Evolutionary conservation across 2,329 filamentous ascomycete species (phyloP), one percentile per base, ranked within the genome.

Genomic region (Arthroderma sp.): DNA sequence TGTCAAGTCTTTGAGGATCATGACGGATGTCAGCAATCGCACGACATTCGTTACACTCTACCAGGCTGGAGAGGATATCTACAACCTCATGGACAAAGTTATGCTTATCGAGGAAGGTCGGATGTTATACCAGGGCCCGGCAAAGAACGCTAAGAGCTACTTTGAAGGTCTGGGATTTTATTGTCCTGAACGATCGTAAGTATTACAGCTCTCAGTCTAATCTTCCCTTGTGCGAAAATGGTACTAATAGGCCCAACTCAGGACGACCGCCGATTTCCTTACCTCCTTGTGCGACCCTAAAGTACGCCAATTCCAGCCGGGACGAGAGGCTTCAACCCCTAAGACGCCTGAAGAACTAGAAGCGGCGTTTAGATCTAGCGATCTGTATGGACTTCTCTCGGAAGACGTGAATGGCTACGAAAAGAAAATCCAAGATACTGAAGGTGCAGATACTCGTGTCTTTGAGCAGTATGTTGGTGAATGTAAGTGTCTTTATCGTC

Each of bases 41-140:
- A 83, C 80, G 0, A 83, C 78, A 0, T 69, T 83, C 10, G 80
- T 83, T 1, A 84, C 82, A 0, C 68, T 86, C 0, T 86, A 86
- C 59, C 80, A 83, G 58, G 80, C 80, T 1, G 77, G 78, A 44
- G 78, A 83, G 57, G 75, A 74, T 22, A 82, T 83, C 48, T 83
- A 82, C 55, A 71, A 79, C 50, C 68, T 83, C 30, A 84, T 88
- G 74, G 84, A 91, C 59, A 88, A 88, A 62, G 83, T 88, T 2
- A 61, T 88, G 42, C 76, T 88, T 15, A 84, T 89, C 43, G 81
- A 88, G 51, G 68, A 76, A 41, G 84, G 84, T 1, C 75, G 78
- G 4, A 77, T 80, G 63, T 74, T 83, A 44, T 85, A 75, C 63
- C 77, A 78, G 56, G 81, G 81, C 0, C 75, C 73, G 2, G 70